Evolutionary conservation across 495 filamentous ascomycete genomes (phyloP).

Genomic region (Xylaria flabelliformis): DNA sequence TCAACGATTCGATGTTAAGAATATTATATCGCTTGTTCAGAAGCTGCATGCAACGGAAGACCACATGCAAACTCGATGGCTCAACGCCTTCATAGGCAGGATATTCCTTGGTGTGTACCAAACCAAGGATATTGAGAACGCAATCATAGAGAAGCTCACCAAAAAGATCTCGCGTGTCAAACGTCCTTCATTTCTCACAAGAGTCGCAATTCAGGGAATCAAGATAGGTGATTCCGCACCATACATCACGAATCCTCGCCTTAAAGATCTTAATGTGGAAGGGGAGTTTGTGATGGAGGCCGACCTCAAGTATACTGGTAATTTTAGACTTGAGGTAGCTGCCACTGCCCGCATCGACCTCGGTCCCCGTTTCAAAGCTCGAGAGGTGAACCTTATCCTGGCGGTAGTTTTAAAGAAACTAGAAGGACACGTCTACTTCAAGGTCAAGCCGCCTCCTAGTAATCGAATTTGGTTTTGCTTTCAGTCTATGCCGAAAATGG

Average conservation of each 20-base stretch:
- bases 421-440: conserved; percentile 81
- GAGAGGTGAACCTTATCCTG: conserved; percentile 88
- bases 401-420: conserved; percentile 85
- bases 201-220: conserved; percentile 78
- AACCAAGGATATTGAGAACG: conserved; percentile 78
- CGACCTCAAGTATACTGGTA: conserved; percentile 86
- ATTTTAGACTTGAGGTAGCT: conserved; percentile 85
- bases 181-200: conserved; percentile 86
- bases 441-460: conserved; percentile 93
- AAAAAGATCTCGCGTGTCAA: conserved; percentile 97
- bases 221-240: conserved; percentile 88
- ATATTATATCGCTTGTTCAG: conserved; percentile 87
- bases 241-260: conserved; percentile 83
- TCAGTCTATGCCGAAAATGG: conserved; percentile 88
- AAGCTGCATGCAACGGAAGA: conserved; percentile 91
- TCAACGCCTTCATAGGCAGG: conserved; percentile 89
- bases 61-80: conserved; percentile 88
- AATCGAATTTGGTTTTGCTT: conserved; percentile 96
- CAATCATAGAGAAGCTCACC: conserved; percentile 82
- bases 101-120: conserved; percentile 87
- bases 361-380: conserved; percentile 82
- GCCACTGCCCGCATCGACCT: conserved; percentile 91
- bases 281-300: conserved; percentile 86
- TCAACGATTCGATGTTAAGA: conserved; percentile 78
- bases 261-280: conserved; percentile 90